Evolutionary conservation across 495 filamentous ascomycete species (phyloP).

Genomic region (Ascobolus immersus): DNA sequence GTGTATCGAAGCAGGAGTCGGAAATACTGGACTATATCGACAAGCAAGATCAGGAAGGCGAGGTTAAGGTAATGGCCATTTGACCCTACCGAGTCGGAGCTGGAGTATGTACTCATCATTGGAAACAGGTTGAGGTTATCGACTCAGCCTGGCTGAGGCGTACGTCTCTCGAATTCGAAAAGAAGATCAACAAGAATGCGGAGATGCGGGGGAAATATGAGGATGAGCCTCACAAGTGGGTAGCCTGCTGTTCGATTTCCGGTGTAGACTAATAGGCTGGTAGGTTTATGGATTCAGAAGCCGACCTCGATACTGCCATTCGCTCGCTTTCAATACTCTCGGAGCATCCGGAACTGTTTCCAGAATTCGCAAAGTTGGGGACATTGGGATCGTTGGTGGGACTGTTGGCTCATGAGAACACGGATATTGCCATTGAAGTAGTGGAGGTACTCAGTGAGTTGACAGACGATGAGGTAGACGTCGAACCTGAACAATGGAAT

Average conservation of each 20-base stretch:
- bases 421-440: constrained; percentile 80
- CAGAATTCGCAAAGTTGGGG: constrained; percentile 57
- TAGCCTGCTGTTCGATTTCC: constrained; percentile 20
- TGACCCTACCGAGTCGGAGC: no score
- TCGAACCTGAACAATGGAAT: constrained; percentile 63
- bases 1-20: constrained; percentile 52
- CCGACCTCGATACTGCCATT: constrained; percentile 73
- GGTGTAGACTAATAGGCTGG: no score
- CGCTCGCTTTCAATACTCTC: constrained; percentile 68
- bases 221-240: constrained; percentile 55
- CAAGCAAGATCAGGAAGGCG: constrained; percentile 31
- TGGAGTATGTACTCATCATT: no score
- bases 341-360: constrained; percentile 66
- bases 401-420: constrained; percentile 80
- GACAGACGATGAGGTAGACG: constrained; percentile 79
- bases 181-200: constrained; percentile 74
- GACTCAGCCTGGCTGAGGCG: constrained; percentile 63
- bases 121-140: constrained; percentile 62
- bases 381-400: constrained; percentile 50
- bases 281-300: constrained; percentile 62
- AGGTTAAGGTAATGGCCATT: no score
- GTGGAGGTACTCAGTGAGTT: constrained; percentile 81
- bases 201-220: constrained; percentile 76
- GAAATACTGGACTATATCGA: constrained; percentile 84
- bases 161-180: constrained; percentile 66